Evolutionary conservation across 495 filamentous ascomycete genomes (phyloP).

Genomic region (Trichoderma virens): DNA sequence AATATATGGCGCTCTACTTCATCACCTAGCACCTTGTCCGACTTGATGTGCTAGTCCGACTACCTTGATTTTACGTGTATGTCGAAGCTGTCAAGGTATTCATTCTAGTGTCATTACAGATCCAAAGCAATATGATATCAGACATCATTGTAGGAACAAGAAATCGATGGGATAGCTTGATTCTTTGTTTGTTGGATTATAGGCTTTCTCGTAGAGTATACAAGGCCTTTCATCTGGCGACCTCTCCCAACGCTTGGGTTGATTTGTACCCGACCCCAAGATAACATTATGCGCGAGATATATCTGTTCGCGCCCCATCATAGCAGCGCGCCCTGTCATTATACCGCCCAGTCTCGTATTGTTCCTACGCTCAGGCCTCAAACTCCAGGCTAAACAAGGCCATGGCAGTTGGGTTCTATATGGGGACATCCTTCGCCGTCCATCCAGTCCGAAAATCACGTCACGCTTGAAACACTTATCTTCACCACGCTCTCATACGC

Average conservation of each 20-base stretch:
- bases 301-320: no score
- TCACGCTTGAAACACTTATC: background rate
- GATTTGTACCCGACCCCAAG: no score
- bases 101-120: no score
- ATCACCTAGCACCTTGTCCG: no score
- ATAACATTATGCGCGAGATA: no score
- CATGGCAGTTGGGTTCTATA: background rate
- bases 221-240: background rate
- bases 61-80: no score
- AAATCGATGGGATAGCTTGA: background rate
- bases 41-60: no score
- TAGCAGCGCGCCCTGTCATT: no score
- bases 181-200: background rate
- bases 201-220: background rate
- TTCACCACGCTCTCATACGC: conserved; percentile 10
- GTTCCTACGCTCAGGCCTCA: background rate
- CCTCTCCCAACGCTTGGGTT: background rate
- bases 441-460: background rate
- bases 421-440: background rate
- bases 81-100: no score
- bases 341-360: no score
- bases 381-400: background rate
- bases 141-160: background rate
- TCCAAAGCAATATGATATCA: background rate
- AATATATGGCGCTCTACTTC: background rate